Base-by-base conservation (phyloP, 2,329 filamentous ascomycete species). In the Arthrobotrys conoides region DNA sequence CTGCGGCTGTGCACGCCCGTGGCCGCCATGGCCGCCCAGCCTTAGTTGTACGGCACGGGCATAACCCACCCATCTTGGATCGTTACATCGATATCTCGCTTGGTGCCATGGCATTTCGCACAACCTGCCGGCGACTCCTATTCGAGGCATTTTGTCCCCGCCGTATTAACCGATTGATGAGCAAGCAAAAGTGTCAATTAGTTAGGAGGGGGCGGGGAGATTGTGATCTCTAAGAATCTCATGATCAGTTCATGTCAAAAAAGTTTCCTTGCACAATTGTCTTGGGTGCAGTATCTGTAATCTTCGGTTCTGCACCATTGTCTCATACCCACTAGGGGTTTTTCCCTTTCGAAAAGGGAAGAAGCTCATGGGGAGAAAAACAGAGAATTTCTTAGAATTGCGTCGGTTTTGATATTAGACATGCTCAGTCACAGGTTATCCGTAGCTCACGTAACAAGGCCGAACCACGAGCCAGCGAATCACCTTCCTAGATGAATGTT, bases 1-100 rank as follows among this genome's bases (percentile, higher is more conserved):
- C 41, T 72, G 70, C 70, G 70, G 70, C 70, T 73, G 70, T 73
- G 70, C 70, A 73, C 9, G 22, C 30, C 38, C 18, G 36, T 8
- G 36, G 36, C 41, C 44, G 44, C 44, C 44, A n/a, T 41, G 33
- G 53, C 10, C 20, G 16, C 30, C 30, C 51, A 22, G 36, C 69
- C 59, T 57, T 57, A 48, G 61, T 67, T 66, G 61, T 61, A 51
- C 61, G 33, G 49, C 63, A 51, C 33, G 46, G 48, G 38, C 27
- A 55, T 46, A 36, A 44, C 20, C 41, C n/a, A 22, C 38, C 66
- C 8, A 36, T 51, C 41, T 61, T 30, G 66, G 66, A 38, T 63
- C 9, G 66, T 59, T 59, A 44, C 66, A 71, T 63, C 38, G 38
- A 61, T 38, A 41, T 51, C 53, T 70, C 53, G 57, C 69, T 71